Base-by-base conservation (phyloP, 208 protist species). In the Acanthamoeba healyi region DNA sequence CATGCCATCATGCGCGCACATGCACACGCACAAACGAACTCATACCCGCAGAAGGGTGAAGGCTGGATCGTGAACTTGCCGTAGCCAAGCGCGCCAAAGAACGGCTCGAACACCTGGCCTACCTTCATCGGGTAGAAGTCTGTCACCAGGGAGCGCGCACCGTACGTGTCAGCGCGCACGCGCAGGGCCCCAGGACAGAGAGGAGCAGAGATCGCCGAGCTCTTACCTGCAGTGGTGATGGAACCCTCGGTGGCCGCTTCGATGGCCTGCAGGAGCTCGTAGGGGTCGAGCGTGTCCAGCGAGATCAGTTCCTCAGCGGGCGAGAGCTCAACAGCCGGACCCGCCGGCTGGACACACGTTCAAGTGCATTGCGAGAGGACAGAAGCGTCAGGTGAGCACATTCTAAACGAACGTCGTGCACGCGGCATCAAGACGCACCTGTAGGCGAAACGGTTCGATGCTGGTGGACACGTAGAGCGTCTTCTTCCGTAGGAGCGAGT, bases 81-180 rank as follows among this genome's bases (percentile, higher is more conserved):
- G 42, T 79, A 92, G 34, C 87, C 87, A 22, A 79, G 26, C 42
- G 63, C 63, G 26, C 42, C 63, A 24, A 92, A 51, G 40, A 92
- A 92, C 4, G 87, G 87, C 42, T 92, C 87, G n/a, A 92, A 77
- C 29, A 92, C 87, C 40, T 79, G 36, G 65, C 61, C 87, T 24
- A 79, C 87, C 36, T 36, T 51, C 42, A 92, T 56, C 17, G 87
- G 87, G 87, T 51, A 92, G 65, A 92, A 92, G 63, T 92, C 87
- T 65, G 14, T 65, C 9, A 26, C 12, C 54, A 24, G 19, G 19
- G 24, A 61, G n/a, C n/a, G n/a, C n/a, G n/a, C n/a, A n/a, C n/a
- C n/a, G n/a, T n/a, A n/a, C n/a, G n/a, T n/a, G n/a, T n/a, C n/a
- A n/a, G n/a, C n/a, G n/a, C n/a, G n/a, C n/a, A n/a, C n/a, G n/a